Evolutionary conservation across 768 basidiomycete species (phyloP), one percentile per base, ranked within the genome.

Genomic region (Auricularia sp.): DNA sequence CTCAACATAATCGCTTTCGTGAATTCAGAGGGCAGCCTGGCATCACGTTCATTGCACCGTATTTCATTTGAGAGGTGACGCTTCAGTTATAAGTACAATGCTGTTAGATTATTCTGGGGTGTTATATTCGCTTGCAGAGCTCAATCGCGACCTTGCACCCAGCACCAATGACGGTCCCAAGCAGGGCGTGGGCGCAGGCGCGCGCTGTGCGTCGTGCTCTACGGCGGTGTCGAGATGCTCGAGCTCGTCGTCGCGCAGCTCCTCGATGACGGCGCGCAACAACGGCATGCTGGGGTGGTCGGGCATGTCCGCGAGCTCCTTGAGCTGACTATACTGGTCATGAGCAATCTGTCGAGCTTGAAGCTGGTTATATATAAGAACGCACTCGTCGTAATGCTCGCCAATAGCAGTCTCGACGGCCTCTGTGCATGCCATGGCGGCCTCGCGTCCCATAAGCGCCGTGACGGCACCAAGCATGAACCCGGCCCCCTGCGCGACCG

Each of bases 401-500:
- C 95, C 95, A 62, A 98, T 98, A 64, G 93, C 93, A 0, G 95
- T 97, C 74, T 98, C 95, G 21, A 98, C 94, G 0, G 95, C 95
- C 74, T 98, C 95, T 0, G 95, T 98, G 71, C 95, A 98, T 5
- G 95, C 95, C 95, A 98, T 98, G 0, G 95, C 93, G 12, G 94
- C 93, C 69, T 97, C 89, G 71, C 86, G 89, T 43, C 95, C 90
- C 83, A 96, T 81, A 23, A 96, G 75, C 0, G 91, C 95, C 0
- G 95, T 97, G 0, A 78, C 82, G 4, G 87, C 87, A 4, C 95
- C 95, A 7, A 98, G 78, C 3, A 89, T 88, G 72, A 90, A 95
- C 4, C 94, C 94, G 61, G 87, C 88, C 4, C 84, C 84, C 72
- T 93, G 91, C 67, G 95, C 96, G 4, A 92, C 80, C 42, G 92